phyloP scores from a whole-genome alignment of 169 alveolate species.

The Cystoisospora suis region DNA sequence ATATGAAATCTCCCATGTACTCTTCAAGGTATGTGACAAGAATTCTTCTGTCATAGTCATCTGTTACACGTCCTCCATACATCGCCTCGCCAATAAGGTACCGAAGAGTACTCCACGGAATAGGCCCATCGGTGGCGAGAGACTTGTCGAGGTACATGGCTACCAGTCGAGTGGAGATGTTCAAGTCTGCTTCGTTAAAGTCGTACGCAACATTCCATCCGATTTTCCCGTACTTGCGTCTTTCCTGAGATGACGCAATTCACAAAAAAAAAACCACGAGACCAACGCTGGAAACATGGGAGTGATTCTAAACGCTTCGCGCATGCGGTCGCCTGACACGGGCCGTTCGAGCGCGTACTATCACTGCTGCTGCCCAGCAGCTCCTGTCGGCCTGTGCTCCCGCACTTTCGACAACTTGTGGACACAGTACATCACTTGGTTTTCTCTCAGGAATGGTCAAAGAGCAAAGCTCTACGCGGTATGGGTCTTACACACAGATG shows the following conservation, averaged over 20 bases:
- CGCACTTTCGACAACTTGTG: no score
- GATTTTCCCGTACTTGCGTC: slow-evolving; percentile 90
- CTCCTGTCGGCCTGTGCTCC: no score
- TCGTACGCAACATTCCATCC: slow-evolving; percentile 95
- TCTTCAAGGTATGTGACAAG: slow-evolving; percentile 77
- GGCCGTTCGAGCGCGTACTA: no score
- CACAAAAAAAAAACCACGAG: neutral
- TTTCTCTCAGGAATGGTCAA: no score
- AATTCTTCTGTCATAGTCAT: slow-evolving; percentile 92
- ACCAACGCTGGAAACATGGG: no score
- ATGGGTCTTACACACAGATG: no score
- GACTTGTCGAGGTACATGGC: slow-evolving; percentile 72
- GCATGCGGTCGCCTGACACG: no score
- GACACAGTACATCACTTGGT: no score
- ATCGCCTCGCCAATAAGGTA: slow-evolving; percentile 93
- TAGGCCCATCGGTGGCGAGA: neutral
- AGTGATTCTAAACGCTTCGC: no score
- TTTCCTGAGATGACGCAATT: slow-evolving; percentile 73
- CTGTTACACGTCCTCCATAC: slow-evolving; percentile 97
- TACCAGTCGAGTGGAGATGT: slow-evolving; percentile 82
- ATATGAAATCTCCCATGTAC: slow-evolving; percentile 91
- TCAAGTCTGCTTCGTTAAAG: slow-evolving; percentile 93
- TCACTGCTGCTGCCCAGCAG: no score
- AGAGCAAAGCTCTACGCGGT: no score
- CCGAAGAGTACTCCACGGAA: slow-evolving; percentile 69